Conservation (phyloP, 495 filamentous ascomycete genomes). For the Echria macrotheca region DNA sequence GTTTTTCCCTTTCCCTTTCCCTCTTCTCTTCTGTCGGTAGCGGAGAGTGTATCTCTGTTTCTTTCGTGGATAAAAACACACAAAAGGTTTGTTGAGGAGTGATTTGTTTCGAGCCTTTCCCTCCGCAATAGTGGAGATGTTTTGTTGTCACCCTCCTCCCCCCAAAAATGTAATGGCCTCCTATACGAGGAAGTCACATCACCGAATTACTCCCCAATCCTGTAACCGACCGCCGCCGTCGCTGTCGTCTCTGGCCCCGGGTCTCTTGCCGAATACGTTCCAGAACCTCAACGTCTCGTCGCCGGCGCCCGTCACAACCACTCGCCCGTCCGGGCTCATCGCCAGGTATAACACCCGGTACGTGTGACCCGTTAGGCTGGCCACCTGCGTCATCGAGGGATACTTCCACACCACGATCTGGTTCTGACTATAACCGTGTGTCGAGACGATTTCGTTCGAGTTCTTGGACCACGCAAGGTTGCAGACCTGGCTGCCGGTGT, state of each 20-base stretch:
- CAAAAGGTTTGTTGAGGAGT: too few species aligned
- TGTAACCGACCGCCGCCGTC: constrained; percentile 45
- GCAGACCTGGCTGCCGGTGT: constrained; percentile 95
- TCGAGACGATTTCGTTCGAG: constrained; percentile 93
- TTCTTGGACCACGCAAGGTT: constrained; percentile 95
- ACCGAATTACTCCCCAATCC: constrained; percentile 70
- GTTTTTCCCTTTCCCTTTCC: too few species aligned
- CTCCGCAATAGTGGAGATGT: too few species aligned
- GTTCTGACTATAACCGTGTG: constrained; percentile 96
- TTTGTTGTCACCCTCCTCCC: too few species aligned
- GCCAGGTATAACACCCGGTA: constrained; percentile 93
- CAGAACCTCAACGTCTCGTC: constrained; percentile 96
- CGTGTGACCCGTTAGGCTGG: constrained; percentile 89
- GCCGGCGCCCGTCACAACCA: constrained; percentile 91
- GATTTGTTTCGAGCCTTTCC: too few species aligned
- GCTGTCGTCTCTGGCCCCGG: constrained; percentile 48
- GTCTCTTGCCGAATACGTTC: constrained; percentile 78
- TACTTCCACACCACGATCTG: constrained; percentile 99
- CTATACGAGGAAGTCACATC: too few species aligned
- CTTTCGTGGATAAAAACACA: too few species aligned
- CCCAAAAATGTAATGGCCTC: too few species aligned
- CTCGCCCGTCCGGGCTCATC: constrained; percentile 92
- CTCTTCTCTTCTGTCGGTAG: too few species aligned
- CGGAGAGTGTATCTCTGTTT: too few species aligned
- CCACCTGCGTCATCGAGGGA: constrained; percentile 93